Percentiles rank a stretch among this genome's conserved stretches.
Evolutionary conservation across 257 asterid genomes (phyloP).

Genomic region (Sherardia arvensis): DNA sequence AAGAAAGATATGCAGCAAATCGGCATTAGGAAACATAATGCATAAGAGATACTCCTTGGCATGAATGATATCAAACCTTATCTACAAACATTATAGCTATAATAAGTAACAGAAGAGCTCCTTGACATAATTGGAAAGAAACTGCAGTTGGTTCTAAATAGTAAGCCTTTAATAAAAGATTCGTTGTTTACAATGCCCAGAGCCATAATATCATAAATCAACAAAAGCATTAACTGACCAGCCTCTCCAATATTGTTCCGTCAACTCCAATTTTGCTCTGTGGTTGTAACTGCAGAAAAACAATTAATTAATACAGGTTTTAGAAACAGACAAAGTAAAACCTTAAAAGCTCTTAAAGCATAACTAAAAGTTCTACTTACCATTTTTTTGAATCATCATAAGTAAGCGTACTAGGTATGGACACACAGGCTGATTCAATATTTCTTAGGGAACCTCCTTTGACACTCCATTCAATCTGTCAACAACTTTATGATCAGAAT

Average conservation of each 20-base stretch:
- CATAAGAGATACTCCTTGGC: background rate
- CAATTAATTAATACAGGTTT: background rate
- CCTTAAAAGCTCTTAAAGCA: background rate
- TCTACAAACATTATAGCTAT: background rate
- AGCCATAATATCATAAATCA: background rate
- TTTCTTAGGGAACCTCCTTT: conserved; percentile 89
- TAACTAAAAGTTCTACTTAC: conserved; percentile 31
- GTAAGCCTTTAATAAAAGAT: background rate
- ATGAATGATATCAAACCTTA: background rate
- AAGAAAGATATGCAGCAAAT: background rate
- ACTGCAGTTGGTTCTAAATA: background rate
- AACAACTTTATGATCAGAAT: conserved; percentile 8
- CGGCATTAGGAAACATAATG: background rate
- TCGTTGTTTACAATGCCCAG: background rate
- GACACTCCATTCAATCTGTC: conserved; percentile 91
- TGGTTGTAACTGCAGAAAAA: conserved; percentile 51
- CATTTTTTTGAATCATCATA: conserved; percentile 78
- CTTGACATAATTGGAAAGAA: background rate
- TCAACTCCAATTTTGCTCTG: conserved; percentile 80
- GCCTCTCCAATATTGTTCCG: conserved; percentile 93
- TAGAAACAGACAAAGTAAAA: background rate
- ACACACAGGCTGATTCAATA: conserved; percentile 79
- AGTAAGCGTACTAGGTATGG: conserved; percentile 76
- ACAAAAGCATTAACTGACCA: conserved; percentile 43
- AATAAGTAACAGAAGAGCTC: background rate